phyloP scores from a whole-genome alignment of 2,329 filamentous ascomycete genomes.

The Epichloe glyceriae region DNA sequence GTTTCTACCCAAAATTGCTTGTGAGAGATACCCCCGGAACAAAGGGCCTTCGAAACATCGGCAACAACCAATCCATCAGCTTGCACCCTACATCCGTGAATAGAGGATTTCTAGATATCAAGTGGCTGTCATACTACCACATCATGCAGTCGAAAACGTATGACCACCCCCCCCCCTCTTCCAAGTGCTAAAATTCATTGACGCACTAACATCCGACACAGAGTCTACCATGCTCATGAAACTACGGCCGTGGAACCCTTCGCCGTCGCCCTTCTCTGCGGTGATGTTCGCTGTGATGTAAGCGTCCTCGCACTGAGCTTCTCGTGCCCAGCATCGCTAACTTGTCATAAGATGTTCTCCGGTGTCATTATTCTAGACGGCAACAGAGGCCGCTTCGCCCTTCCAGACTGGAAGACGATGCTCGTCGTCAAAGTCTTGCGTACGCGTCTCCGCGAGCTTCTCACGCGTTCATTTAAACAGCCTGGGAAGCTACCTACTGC shows the following conservation, averaged over 20 bases:
- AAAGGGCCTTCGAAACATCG: slow-evolving; percentile 80
- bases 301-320: slow-evolving; percentile 4
- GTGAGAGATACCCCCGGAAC: slow-evolving; percentile 54
- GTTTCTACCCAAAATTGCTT: slow-evolving; percentile 90
- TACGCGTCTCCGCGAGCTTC: slow-evolving; percentile 58
- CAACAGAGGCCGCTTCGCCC: slow-evolving; percentile 70
- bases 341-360: slow-evolving; percentile 53
- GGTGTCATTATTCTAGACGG: slow-evolving; percentile 80
- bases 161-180: slow-evolving; percentile 13
- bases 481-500: slow-evolving; percentile 49
- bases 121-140: slow-evolving; percentile 89
- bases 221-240: slow-evolving; percentile 80
- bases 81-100: slow-evolving; percentile 86
- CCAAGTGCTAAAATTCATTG: background rate
- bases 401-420: slow-evolving; percentile 82
- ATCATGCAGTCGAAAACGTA: slow-evolving; percentile 87
- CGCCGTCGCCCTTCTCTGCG: slow-evolving; percentile 71
- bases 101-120: slow-evolving; percentile 52
- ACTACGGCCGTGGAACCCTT: slow-evolving; percentile 72
- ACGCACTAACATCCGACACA: slow-evolving; percentile 19
- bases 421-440: slow-evolving; percentile 77
- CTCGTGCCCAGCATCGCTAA: background rate
- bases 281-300: slow-evolving; percentile 78
- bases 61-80: slow-evolving; percentile 83
- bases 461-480: slow-evolving; percentile 57